Base-by-base conservation (phyloP, 2,329 filamentous ascomycete species). In the Diaporthe velutina region DNA sequence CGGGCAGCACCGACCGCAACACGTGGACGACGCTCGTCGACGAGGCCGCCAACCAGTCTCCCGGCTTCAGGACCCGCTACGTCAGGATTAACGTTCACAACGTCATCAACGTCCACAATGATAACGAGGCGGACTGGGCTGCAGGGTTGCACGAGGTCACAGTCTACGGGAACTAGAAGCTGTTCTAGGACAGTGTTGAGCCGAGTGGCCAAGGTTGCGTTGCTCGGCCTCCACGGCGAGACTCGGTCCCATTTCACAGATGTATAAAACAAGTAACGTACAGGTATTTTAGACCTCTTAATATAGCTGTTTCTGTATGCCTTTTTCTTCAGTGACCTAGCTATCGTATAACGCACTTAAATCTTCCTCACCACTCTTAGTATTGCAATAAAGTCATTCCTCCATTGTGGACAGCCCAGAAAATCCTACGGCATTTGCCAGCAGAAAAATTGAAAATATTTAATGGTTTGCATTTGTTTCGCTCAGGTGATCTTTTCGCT, bases 21-120 rank as follows among this genome's bases (percentile, higher is more conserved):
- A 19, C n/a, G 13, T 61, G 58, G 58, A 19, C 5, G 38, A 61
- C 58, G 58, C 58, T 61, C 25, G 58, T 61, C 8, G 58, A 61
- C 15, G 58, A 61, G 58, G 35, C 58, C 2, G 35, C n/a, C n/a
- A 61, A 61, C 58, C 58, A 42, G 58, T 61, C 58, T 22, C 58
- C 58, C 13, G 58, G 58, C 13, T 61, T 61, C 8, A 61, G 58
- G 58, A 61, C n/a, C n/a, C 58, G 58, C n/a, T 61, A 61, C n/a
- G 28, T 61, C 13, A 61, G 58, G 58, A 15, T 61, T 30, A 61
- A 42, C 17, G 35, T 61, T 7, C n/a, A 42, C 38, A 61, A 42
- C 4, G 35, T 61, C 17, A 30, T 42, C 35, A 61, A 61, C 25
- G 35, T 61, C 58, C 58, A 61, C 17, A 61, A 61, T 30, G 58